Percentiles rank a stretch among this genome's conserved stretches.
Evolutionary conservation across 1,284 basidiomycete species (phyloP).

Genomic region (Phellinidium pouzarii): DNA sequence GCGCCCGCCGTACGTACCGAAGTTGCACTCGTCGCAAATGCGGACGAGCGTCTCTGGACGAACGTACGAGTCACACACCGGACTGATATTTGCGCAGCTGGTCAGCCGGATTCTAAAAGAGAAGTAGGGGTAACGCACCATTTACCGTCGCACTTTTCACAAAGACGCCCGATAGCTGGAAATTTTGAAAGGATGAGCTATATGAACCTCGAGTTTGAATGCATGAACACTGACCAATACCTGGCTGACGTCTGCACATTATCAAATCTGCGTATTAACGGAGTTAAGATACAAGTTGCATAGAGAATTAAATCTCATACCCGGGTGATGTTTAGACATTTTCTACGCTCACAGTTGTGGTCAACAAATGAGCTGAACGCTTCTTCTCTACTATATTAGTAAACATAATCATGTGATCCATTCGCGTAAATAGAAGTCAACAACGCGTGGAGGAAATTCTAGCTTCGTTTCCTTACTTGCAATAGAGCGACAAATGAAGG

Average conservation of each 20-base stretch:
- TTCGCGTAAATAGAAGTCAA: too few relatives aligned
- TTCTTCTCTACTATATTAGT: too few relatives aligned
- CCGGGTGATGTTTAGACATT: constrained; percentile 91
- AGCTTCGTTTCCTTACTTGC: too few relatives aligned
- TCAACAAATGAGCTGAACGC: too few relatives aligned
- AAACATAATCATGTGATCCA: too few relatives aligned
- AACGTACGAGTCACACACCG: constrained; percentile 99
- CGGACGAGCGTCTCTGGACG: constrained; percentile 95
- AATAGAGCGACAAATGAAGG: too few relatives aligned
- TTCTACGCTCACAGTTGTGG: neutral
- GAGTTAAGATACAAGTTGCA: neutral
- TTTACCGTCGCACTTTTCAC: constrained; percentile 99
- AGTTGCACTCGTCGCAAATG: constrained; percentile 99
- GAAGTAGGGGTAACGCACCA: constrained; percentile 54
- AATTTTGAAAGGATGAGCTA: neutral
- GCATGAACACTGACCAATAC: constrained; percentile 64
- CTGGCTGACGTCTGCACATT: constrained; percentile 94
- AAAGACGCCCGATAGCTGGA: constrained; percentile 89
- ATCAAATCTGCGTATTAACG: constrained; percentile 68
- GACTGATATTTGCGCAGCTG: constrained; percentile 42
- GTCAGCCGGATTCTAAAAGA: neutral
- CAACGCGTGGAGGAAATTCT: too few relatives aligned
- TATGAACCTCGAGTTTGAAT: neutral
- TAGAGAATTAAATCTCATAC: constrained; percentile 36
- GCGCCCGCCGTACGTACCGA: constrained; percentile 92